Evolutionary conservation across 805 yeast species (phyloP).

Genomic region (Candida taoyuanica): DNA sequence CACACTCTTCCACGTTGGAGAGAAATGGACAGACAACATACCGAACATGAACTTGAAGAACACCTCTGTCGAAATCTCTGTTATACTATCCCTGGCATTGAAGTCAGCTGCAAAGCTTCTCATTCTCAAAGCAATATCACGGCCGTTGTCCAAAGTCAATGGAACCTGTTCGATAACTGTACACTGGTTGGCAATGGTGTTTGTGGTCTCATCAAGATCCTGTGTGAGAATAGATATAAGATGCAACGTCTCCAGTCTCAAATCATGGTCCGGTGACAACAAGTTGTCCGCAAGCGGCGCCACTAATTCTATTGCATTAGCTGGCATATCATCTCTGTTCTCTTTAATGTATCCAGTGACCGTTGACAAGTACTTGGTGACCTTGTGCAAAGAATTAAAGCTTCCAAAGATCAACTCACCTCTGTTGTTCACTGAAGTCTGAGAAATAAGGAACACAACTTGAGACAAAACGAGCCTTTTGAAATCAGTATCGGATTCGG

Average conservation of each 20-base stretch:
- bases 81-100: conserved; percentile 26
- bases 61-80: conserved; percentile 25
- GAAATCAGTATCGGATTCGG: conserved; percentile 10
- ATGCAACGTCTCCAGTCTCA: conserved; percentile 50
- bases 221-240: conserved; percentile 33
- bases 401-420: conserved; percentile 9
- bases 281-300: conserved; percentile 34
- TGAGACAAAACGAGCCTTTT: conserved; percentile 16
- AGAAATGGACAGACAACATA: conserved; percentile 64
- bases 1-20: conserved; percentile 83
- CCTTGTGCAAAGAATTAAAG: conserved; percentile 21
- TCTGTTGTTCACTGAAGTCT: background rate
- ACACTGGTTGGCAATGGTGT: conserved; percentile 45
- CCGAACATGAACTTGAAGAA: conserved; percentile 59
- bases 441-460: conserved; percentile 15
- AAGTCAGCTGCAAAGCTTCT: conserved; percentile 50
- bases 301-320: conserved; percentile 17
- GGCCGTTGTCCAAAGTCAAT: conserved; percentile 57
- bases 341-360: conserved; percentile 13
- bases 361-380: conserved; percentile 18
- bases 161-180: conserved; percentile 69
- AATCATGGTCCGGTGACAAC: conserved; percentile 43
- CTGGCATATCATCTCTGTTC: conserved; percentile 2
- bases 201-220: conserved; percentile 28
- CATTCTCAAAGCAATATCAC: conserved; percentile 69